Evolutionary conservation across 257 asterid genomes (phyloP).

Genomic region (Knoxia roxburghii): DNA sequence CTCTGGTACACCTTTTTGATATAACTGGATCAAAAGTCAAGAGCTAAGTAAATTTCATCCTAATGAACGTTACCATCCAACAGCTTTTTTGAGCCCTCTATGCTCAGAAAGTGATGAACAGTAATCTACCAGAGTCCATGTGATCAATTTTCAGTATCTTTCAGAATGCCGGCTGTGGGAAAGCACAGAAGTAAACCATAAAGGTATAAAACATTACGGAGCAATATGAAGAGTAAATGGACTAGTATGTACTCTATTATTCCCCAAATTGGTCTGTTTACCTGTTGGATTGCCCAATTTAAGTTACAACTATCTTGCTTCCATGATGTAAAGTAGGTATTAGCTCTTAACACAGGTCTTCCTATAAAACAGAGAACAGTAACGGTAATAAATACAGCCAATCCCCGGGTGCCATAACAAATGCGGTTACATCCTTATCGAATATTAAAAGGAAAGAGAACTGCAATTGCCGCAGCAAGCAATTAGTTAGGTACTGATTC

Average conservation of each 20-base stretch:
- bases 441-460: neutral
- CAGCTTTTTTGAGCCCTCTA: neutral
- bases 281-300: neutral
- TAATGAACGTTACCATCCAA: neutral
- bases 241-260: neutral
- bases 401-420: neutral
- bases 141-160: neutral
- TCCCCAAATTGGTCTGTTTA: neutral
- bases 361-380: neutral
- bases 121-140: neutral
- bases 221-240: neutral
- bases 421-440: neutral
- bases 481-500: neutral
- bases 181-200: conserved; percentile 11
- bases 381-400: neutral
- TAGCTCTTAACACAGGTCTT: neutral
- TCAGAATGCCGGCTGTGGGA: conserved; percentile 9
- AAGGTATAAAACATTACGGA: neutral
- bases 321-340: neutral
- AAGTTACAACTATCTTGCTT: neutral
- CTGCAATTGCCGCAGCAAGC: neutral
- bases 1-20: neutral
- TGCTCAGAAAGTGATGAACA: neutral
- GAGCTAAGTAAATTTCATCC: neutral
- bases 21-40: neutral